Evolutionary conservation across 352 stramenopile species (phyloP).

Genomic region (Peronospora tabacina): DNA sequence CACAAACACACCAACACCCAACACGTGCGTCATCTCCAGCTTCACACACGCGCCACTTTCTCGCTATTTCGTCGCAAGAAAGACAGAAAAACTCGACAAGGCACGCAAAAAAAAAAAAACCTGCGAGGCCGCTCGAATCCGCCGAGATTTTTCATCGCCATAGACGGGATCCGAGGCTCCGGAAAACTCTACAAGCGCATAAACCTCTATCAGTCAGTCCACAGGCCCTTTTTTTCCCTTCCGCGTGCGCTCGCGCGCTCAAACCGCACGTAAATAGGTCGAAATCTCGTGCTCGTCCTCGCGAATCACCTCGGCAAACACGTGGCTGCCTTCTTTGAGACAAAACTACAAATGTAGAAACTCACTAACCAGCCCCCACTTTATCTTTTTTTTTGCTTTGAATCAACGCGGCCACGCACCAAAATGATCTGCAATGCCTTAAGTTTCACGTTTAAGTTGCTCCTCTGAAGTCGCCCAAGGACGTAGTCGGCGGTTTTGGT

Average conservation of each 20-base stretch:
- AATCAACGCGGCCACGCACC: constrained; percentile 28
- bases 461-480: constrained; percentile 65
- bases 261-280: constrained; percentile 58
- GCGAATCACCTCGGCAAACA: constrained; percentile 50
- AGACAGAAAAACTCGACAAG: no score
- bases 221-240: background rate
- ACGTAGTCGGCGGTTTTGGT: constrained; percentile 80
- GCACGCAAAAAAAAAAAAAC: no score
- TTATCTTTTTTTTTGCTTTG: no score
- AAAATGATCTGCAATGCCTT: constrained; percentile 83
- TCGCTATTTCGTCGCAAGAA: no score
- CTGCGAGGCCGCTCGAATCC: constrained; percentile 73
- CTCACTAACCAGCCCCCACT: no score
- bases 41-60: no score
- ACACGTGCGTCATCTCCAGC: constrained; percentile 7
- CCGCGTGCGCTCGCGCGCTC: background rate
- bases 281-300: constrained; percentile 66
- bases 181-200: constrained; percentile 48
- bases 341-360: constrained; percentile 41
- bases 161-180: constrained; percentile 66
- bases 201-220: background rate
- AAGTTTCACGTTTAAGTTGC: constrained; percentile 79
- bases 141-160: constrained; percentile 76
- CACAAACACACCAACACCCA: constrained; percentile 9
- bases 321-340: constrained; percentile 55